These are phyloP conservation scores for Alternaria tenuissima DNA, from an alignment of 2,329 filamentous ascomycete species.

Conservation along the genomic window DNA sequence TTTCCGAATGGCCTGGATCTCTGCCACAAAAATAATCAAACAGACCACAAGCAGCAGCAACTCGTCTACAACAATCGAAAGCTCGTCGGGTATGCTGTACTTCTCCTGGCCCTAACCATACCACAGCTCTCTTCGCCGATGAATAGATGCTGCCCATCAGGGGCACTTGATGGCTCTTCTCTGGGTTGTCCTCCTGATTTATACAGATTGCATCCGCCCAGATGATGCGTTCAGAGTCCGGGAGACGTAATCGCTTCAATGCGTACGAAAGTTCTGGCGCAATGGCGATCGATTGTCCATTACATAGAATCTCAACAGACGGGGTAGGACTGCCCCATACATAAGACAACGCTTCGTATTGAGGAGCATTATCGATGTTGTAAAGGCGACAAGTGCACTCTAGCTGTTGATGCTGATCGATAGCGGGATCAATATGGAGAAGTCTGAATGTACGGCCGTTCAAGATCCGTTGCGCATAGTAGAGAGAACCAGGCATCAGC, in stretches of 20 bases:
- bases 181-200: no score
- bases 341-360: conserved; percentile 15
- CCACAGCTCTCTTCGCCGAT: rapidly evolving
- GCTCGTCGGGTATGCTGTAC: rapidly evolving
- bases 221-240: rapidly evolving
- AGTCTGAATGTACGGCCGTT: not conserved
- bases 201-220: no score
- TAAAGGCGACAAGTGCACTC: not conserved
- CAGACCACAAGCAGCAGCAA: no score
- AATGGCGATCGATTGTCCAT: rapidly evolving
- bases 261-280: no score
- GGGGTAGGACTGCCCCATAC: no score
- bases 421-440: not conserved
- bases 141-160: no score
- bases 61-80: no score
- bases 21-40: no score
- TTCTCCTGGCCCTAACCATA: no score
- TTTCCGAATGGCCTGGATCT: no score
- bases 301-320: no score
- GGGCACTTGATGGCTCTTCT: no score
- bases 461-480: rapidly evolving
- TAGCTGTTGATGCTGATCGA: not conserved
- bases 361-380: not conserved
- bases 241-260: rapidly evolving
- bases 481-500: not conserved